Evolutionary conservation across 2,329 filamentous ascomycete species (phyloP).

Genomic region (Rutstroemia sp.): DNA sequence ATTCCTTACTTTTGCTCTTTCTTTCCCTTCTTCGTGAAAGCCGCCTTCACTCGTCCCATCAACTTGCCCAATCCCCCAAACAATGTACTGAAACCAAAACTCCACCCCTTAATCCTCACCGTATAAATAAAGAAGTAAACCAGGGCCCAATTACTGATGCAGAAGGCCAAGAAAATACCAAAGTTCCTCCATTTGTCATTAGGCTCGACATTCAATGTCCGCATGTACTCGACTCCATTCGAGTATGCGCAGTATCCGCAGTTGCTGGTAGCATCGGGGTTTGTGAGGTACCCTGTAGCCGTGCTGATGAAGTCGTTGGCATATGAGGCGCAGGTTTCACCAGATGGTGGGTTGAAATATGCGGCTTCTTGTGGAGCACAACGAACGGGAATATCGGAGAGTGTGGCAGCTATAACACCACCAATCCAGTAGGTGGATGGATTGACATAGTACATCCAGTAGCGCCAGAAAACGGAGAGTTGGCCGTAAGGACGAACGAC

Average conservation of each 20-base stretch:
- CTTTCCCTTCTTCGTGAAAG: slow-evolving; percentile 11
- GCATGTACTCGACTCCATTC: slow-evolving; percentile 56
- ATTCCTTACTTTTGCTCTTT: neutral
- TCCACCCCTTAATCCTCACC: slow-evolving; percentile 62
- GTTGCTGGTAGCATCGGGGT: slow-evolving; percentile 46
- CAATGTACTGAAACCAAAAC: slow-evolving; percentile 56
- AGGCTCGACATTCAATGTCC: slow-evolving; percentile 42
- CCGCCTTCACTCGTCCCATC: slow-evolving; percentile 30
- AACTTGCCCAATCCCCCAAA: slow-evolving; percentile 41
- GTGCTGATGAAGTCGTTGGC: slow-evolving; percentile 48
- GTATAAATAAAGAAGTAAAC: slow-evolving; percentile 75
- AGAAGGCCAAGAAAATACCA: slow-evolving; percentile 66
- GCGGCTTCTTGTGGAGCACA: slow-evolving; percentile 49
- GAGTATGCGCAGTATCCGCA: slow-evolving; percentile 67
- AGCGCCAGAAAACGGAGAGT: slow-evolving; percentile 29
- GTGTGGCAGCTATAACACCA: slow-evolving; percentile 57
- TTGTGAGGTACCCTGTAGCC: slow-evolving; percentile 53
- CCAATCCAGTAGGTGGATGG: slow-evolving; percentile 64
- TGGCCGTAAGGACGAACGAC: slow-evolving; percentile 62
- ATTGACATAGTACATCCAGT: slow-evolving; percentile 52
- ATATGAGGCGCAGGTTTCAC: slow-evolving; percentile 58
- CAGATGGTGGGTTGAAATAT: slow-evolving; percentile 56
- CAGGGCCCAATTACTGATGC: slow-evolving; percentile 61
- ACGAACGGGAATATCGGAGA: slow-evolving; percentile 42
- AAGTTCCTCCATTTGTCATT: slow-evolving; percentile 65